These are phyloP conservation scores for Vaccinium myrtillus DNA, from an alignment of 148 eudicot genomes.

Conservation along the genomic window DNA sequence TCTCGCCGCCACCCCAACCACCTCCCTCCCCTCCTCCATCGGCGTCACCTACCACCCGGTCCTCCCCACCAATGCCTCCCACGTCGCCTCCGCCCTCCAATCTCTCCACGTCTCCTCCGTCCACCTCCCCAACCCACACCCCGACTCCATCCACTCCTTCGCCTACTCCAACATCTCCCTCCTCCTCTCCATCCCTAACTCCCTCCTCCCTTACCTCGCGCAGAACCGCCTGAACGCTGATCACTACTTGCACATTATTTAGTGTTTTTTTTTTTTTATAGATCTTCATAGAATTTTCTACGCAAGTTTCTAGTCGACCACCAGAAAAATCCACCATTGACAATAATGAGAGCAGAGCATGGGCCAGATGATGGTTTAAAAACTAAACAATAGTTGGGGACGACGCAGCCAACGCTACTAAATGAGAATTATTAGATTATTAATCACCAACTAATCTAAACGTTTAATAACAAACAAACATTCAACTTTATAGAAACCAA, in stretches of 20 bases:
- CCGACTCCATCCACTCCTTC: conserved; percentile 57
- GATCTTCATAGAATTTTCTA: no score
- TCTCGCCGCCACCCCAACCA: neutral
- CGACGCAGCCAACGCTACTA: no score
- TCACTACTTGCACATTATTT: conserved; percentile 51
- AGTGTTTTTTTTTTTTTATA: no score
- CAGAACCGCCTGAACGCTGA: conserved; percentile 54
- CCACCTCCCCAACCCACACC: conserved; percentile 45
- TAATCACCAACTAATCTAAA: no score
- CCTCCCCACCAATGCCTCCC: conserved; percentile 32
- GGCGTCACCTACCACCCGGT: conserved; percentile 27
- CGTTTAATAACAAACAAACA: no score
- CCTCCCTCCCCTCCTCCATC: conserved; percentile 21
- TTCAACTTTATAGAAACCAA: no score
- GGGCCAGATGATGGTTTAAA: no score
- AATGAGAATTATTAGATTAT: no score
- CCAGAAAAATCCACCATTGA: no score
- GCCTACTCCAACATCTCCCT: conserved; percentile 67
- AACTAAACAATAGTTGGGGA: no score
- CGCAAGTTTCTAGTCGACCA: no score
- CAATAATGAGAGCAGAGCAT: no score
- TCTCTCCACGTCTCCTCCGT: conserved; percentile 47
- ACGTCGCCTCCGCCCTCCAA: conserved; percentile 30
- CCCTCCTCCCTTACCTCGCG: conserved; percentile 50
- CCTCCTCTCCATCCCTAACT: conserved; percentile 70